Conservation (phyloP, 805 yeast genomes). For the Pichia kluyveri region DNA sequence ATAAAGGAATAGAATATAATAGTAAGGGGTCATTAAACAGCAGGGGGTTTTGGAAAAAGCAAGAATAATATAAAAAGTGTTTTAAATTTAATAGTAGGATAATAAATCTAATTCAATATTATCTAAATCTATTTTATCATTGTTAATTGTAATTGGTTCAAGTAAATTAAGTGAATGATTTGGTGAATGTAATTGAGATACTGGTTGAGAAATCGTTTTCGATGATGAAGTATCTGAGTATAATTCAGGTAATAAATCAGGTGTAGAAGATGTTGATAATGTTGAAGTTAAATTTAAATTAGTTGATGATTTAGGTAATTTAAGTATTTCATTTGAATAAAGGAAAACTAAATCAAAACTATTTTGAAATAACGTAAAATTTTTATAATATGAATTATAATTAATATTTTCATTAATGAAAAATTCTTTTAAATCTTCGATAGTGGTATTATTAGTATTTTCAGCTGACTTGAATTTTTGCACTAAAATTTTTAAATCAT, state of each 20-base stretch:
- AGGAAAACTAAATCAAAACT: slow-evolving; percentile 5
- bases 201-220: neutral
- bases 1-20: no score
- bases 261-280: neutral
- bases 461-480: neutral
- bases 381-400: neutral
- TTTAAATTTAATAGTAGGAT: no score
- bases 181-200: neutral
- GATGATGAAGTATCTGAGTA: neutral
- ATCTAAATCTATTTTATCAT: no score
- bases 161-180: no score
- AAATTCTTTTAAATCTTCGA: neutral
- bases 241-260: neutral
- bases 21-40: no score
- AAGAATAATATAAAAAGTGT: no score
- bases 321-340: slow-evolving; percentile 4
- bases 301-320: neutral
- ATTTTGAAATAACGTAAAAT: neutral
- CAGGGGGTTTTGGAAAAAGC: no score
- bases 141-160: neutral
- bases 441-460: no score
- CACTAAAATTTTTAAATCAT: slow-evolving; percentile 6
- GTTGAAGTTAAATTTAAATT: no score
- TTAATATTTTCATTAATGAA: neutral
- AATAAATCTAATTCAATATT: no score